Percentiles rank a stretch among this genome's conserved stretches.
These are phyloP conservation scores for Lithospermum erythrorhizon DNA, from an alignment of 257 asterid genomes.

Conservation along the genomic window DNA sequence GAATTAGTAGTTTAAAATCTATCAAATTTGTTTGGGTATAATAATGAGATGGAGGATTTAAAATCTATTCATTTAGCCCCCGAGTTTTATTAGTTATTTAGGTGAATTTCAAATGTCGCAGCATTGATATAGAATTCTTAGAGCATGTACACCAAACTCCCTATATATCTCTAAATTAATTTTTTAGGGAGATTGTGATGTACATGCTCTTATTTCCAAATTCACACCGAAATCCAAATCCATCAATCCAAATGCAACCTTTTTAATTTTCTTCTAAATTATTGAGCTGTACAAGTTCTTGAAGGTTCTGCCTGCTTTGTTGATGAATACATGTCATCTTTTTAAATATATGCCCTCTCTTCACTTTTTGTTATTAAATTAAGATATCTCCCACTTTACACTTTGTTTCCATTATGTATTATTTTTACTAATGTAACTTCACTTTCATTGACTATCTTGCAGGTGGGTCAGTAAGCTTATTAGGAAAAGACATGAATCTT, in stretches of 20 bases:
- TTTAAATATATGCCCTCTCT: neutral
- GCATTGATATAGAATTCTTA: no score
- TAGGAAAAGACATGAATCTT: constrained; percentile 94
- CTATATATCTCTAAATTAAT: no score
- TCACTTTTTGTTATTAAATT: neutral
- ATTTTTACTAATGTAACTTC: constrained; percentile 10
- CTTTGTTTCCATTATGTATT: neutral
- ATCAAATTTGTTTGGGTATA: neutral
- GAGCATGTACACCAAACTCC: no score
- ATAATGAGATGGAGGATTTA: neutral
- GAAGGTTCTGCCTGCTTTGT: neutral
- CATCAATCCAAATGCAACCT: neutral
- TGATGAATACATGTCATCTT: neutral
- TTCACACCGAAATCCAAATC: neutral
- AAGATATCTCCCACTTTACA: neutral
- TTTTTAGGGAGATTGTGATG: no score
- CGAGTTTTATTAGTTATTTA: no score
- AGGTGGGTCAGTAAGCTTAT: constrained; percentile 99
- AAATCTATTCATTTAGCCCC: no score
- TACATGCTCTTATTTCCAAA: no score
- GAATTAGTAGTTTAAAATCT: no score
- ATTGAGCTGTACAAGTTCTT: neutral
- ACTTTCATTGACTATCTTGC: constrained; percentile 19
- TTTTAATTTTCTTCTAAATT: neutral
- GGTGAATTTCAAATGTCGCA: no score